Conservation (phyloP, 805 yeast genomes). For the Lipomyces yamadae region DNA sequence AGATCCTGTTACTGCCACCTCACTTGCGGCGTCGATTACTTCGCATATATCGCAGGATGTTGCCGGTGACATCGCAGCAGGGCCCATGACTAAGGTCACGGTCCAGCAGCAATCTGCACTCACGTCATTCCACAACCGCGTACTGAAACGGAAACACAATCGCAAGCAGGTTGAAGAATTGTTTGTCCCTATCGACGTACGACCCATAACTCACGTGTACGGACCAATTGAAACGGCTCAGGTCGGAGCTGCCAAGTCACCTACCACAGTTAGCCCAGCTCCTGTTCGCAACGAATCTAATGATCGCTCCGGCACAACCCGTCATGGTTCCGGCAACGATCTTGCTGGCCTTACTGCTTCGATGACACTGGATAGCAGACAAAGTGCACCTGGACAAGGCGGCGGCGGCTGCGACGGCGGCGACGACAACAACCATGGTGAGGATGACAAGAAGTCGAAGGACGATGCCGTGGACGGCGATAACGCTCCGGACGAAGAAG, state of each 20-base stretch:
- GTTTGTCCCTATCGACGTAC: conserved; percentile 12
- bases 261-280: not conserved
- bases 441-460: conserved; percentile 11
- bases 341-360: not conserved
- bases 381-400: conserved; percentile 4
- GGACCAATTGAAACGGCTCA: too few relatives aligned
- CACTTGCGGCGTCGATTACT: not conserved
- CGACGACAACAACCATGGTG: too few relatives aligned
- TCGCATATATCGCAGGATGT: not conserved
- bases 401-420: conserved; percentile 2
- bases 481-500: conserved; percentile 31
- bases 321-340: not conserved
- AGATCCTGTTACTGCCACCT: not conserved
- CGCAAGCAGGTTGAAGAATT: conserved; percentile 27
- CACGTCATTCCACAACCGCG: conserved; percentile 21
- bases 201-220: not conserved
- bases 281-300: not conserved
- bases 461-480: conserved; percentile 33
- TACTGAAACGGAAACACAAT: conserved; percentile 16
- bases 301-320: conserved; percentile 1
- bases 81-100: not conserved
- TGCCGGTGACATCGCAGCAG: not conserved
- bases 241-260: not conserved
- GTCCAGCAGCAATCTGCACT: conserved; percentile 10
- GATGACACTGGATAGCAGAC: not conserved